Evolutionary conservation across 2,329 filamentous ascomycete species (phyloP), one percentile per base, ranked within the genome.

Genomic region (Thyridium curvatum): DNA sequence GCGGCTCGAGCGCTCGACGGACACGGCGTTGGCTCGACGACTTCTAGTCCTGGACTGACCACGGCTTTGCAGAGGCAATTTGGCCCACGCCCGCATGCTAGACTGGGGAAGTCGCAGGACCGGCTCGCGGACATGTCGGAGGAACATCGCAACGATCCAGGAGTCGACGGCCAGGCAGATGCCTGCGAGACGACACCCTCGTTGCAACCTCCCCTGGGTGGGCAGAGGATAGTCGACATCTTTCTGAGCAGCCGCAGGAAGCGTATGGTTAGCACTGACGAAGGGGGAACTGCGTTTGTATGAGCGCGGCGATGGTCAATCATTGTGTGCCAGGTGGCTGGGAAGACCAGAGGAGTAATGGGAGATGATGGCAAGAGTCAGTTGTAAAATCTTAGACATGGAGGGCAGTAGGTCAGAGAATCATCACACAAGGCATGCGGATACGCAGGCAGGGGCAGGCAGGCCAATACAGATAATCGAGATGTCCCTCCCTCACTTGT

Each of bases 221-320:
- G 71, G 47, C 67, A 67, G 52, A 60, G 60, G 32, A 75, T 77
- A 68, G 72, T 77, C 8, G 72, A 77, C 38, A 42, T 69, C 35
- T 77, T 77, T 49, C 55, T 77, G 18, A 74, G 60, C 42, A 72
- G 65, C 34, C 62, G 72, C 14, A 61, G 66, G 13, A 66, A 54
- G 43, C 60, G 62, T 12, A 62, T 66, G 30, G 52, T 58, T 17
- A 64, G 62, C 12, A 62, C 57, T 35, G 59, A 59, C 4, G 60
- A 63, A 6, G 50, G 50, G n/a, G 52, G 32, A 13, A 33, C 43
- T 26, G 60, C 54, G 1, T 61, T 64, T 41, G 28, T 62, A 15
- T 62, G 37, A 55, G 6, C 21, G 21, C 10, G 21, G 21, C 21
- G 21, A n/a, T n/a, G n/a, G n/a, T n/a, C n/a, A n/a, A n/a, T n/a